These are phyloP conservation scores for Carpinus viminea DNA, from an alignment of 306 rosid species.

Conservation along the genomic window DNA sequence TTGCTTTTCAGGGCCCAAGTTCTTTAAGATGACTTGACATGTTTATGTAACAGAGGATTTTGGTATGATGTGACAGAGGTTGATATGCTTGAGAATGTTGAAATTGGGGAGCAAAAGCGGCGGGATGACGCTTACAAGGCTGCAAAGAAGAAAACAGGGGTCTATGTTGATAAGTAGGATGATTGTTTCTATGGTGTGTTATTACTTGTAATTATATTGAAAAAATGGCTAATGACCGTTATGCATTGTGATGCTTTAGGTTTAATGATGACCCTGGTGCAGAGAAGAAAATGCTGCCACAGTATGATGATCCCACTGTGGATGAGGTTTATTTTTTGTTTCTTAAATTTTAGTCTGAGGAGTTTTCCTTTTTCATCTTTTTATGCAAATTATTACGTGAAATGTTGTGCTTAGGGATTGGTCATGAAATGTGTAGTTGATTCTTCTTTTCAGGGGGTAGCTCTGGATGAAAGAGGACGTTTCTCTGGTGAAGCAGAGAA, in stretches of 20 bases:
- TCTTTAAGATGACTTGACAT: constrained; percentile 27
- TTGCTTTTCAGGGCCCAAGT: constrained; percentile 26
- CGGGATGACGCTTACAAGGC: constrained; percentile 88
- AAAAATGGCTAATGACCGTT: constrained; percentile 17
- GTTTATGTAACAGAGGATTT: constrained; percentile 33
- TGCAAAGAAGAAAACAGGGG: constrained; percentile 81
- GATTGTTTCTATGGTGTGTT: neutral
- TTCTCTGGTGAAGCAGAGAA: constrained; percentile 83
- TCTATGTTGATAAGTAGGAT: constrained; percentile 82
- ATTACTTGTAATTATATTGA: constrained; percentile 4
- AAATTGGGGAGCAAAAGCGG: constrained; percentile 87
- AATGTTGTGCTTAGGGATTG: constrained; percentile 14
- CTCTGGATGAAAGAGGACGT: constrained; percentile 77
- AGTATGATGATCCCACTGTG: constrained; percentile 78
- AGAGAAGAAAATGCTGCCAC: constrained; percentile 88
- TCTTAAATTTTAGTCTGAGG: neutral
- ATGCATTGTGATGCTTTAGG: constrained; percentile 46
- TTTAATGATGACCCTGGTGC: constrained; percentile 74
- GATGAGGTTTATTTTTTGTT: constrained; percentile 62
- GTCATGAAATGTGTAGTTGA: constrained; percentile 10
- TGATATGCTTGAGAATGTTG: constrained; percentile 95
- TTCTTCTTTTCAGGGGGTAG: constrained; percentile 61
- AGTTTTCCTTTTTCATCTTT: neutral
- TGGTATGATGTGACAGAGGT: constrained; percentile 57
- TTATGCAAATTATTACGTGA: constrained; percentile 24